These are phyloP conservation scores for Adiantum capillusveneris DNA, from an alignment of 75 land plant species.

Conservation along the genomic window DNA sequence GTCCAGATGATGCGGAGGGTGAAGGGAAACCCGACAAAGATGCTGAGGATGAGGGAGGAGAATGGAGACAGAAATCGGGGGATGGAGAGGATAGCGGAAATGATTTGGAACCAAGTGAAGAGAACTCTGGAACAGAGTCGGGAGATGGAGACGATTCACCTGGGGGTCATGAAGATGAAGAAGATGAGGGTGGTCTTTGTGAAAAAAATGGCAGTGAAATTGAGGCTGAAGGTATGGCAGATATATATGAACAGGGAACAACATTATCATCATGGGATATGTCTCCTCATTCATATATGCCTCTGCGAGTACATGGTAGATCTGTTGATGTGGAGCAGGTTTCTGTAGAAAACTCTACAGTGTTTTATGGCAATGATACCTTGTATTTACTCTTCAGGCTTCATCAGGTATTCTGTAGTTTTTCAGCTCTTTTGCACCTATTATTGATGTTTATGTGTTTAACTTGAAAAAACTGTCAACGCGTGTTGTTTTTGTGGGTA, in stretches of 20 bases:
- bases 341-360: slow-evolving; percentile 23
- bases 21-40: slow-evolving; percentile 61
- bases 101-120: slow-evolving; percentile 69
- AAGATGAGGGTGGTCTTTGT: slow-evolving; percentile 49
- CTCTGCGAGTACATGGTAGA: slow-evolving; percentile 60
- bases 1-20: slow-evolving; percentile 23
- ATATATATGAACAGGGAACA: slow-evolving; percentile 66
- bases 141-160: slow-evolving; percentile 60
- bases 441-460: too few relatives aligned
- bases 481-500: too few relatives aligned
- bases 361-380: slow-evolving; percentile 86
- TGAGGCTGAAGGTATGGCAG: slow-evolving; percentile 81
- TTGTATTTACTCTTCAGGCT: slow-evolving; percentile 85
- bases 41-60: slow-evolving; percentile 79
- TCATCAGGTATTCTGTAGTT: slow-evolving; percentile 44
- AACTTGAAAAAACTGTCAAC: too few relatives aligned
- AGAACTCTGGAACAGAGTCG: slow-evolving; percentile 78
- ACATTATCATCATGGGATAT: slow-evolving; percentile 48
- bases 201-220: slow-evolving; percentile 63
- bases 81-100: slow-evolving; percentile 79
- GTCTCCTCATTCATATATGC: slow-evolving; percentile 51
- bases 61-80: slow-evolving; percentile 67
- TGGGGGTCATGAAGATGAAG: slow-evolving; percentile 75
- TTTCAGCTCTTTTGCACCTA: too few relatives aligned
- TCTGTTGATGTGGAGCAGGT: slow-evolving; percentile 21